Conservation (phyloP, 208 protist species). For the Trypanosomatidae sp. region DNA sequence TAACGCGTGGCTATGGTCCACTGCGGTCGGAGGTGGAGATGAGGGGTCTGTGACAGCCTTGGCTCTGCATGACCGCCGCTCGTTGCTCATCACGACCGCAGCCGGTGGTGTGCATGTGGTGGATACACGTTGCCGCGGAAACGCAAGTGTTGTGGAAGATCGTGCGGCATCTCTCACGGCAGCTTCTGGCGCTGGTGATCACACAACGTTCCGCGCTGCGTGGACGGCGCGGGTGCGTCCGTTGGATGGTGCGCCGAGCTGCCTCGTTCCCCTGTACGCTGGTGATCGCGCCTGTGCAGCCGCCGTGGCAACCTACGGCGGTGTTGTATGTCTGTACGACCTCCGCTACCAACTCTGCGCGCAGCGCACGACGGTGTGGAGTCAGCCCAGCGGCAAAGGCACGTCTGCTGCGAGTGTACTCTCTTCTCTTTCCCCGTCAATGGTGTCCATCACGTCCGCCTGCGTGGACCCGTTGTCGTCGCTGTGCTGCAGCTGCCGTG, state of each 20-base stretch:
- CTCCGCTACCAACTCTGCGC: slow-evolving; percentile 58
- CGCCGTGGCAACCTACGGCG: slow-evolving; percentile 41
- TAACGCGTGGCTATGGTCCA: slow-evolving; percentile 29
- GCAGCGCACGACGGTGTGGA: no score
- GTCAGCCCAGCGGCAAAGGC: no score
- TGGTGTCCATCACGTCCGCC: slow-evolving; percentile 35
- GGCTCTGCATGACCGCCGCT: slow-evolving; percentile 19
- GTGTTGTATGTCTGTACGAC: slow-evolving; percentile 64
- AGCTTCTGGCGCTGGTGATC: no score
- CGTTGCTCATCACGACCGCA: slow-evolving; percentile 43
- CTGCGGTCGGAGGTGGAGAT: slow-evolving; percentile 4
- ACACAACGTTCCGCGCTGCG: no score
- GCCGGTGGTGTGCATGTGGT: slow-evolving; percentile 34
- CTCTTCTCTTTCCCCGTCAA: not conserved
- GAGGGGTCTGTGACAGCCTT: slow-evolving; percentile 39
- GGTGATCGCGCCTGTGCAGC: slow-evolving; percentile 31
- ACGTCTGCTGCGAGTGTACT: no score
- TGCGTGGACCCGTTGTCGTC: slow-evolving; percentile 38
- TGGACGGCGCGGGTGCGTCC: slow-evolving; percentile 36
- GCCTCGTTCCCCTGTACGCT: slow-evolving; percentile 38
- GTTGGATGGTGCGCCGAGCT: slow-evolving; percentile 37
- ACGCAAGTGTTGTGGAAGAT: not conserved
- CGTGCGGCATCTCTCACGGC: not conserved
- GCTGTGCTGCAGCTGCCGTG: slow-evolving; percentile 14
- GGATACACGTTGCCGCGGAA: slow-evolving; percentile 22